Evolutionary conservation across 2,329 filamentous ascomycete genomes (phyloP).

Genomic region (Fusarium pilosicola): DNA sequence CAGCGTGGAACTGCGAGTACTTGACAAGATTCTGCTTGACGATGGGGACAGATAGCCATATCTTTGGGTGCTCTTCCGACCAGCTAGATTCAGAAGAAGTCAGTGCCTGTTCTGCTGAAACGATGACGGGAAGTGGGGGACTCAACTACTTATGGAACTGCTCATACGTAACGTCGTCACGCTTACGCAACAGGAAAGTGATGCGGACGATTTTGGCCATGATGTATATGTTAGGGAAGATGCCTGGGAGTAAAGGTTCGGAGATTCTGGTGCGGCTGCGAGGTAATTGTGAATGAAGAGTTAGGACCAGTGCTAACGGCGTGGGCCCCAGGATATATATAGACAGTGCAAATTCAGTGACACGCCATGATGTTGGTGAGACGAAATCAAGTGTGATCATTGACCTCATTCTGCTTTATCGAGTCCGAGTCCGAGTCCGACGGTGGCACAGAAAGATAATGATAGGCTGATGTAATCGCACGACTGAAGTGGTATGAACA

Average conservation of each 20-base stretch:
- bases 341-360: too few relatives aligned
- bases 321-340: not conserved
- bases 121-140: not conserved
- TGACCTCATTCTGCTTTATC: not conserved
- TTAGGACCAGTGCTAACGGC: accelerated
- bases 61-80: not conserved
- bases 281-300: not conserved
- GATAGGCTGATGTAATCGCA: not conserved
- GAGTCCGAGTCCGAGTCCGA: not conserved
- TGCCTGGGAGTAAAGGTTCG: too few relatives aligned
- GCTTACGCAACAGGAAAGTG: not conserved
- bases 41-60: not conserved
- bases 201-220: not conserved
- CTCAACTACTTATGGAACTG: not conserved
- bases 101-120: not conserved
- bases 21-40: not conserved
- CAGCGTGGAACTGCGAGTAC: not conserved
- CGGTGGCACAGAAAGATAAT: not conserved
- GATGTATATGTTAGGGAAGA: not conserved
- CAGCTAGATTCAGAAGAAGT: not conserved
- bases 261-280: too few relatives aligned
- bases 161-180: not conserved
- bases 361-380: not conserved
- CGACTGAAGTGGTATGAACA: not conserved
- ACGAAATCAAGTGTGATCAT: not conserved